Evolutionary conservation across 169 alveolate species (phyloP).

Genomic region (Plasmodium chabaudi): DNA sequence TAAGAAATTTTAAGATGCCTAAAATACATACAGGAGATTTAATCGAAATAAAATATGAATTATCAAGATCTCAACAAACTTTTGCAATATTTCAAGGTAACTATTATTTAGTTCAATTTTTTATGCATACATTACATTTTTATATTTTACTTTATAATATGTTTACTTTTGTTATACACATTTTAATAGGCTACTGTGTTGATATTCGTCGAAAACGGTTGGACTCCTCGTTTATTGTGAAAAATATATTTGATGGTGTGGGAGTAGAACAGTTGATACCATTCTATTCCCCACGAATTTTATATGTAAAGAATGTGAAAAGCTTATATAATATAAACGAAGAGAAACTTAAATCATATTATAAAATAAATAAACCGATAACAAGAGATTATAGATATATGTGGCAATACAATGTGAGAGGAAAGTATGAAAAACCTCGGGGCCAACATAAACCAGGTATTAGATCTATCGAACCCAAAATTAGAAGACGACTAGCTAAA

Average conservation of each 20-base stretch:
- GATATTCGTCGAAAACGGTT: constrained; percentile 81
- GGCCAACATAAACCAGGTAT: constrained; percentile 91
- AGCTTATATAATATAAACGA: constrained; percentile 73
- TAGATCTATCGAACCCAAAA: constrained; percentile 80
- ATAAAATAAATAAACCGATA: constrained; percentile 81
- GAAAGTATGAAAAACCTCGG: constrained; percentile 81
- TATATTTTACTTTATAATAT: no score
- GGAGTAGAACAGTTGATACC: constrained; percentile 87
- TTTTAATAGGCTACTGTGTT: constrained; percentile 84
- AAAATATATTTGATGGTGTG: constrained; percentile 87
- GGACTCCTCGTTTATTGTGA: constrained; percentile 85
- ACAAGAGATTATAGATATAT: constrained; percentile 90
- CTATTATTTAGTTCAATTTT: no score
- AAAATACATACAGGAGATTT: constrained; percentile 80
- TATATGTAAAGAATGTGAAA: constrained; percentile 82
- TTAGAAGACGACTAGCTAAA: constrained; percentile 76
- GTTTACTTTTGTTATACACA: background rate
- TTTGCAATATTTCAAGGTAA: constrained; percentile 87
- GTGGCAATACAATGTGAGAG: constrained; percentile 89
- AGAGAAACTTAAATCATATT: constrained; percentile 26
- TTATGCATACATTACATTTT: no score
- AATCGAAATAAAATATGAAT: constrained; percentile 85
- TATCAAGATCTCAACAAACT: constrained; percentile 87
- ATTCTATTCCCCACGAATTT: constrained; percentile 82
- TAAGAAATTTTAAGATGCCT: constrained; percentile 84